These are phyloP conservation scores for Fusarium kyushuense DNA, from an alignment of 2,329 filamentous ascomycete genomes.

Conservation along the genomic window DNA sequence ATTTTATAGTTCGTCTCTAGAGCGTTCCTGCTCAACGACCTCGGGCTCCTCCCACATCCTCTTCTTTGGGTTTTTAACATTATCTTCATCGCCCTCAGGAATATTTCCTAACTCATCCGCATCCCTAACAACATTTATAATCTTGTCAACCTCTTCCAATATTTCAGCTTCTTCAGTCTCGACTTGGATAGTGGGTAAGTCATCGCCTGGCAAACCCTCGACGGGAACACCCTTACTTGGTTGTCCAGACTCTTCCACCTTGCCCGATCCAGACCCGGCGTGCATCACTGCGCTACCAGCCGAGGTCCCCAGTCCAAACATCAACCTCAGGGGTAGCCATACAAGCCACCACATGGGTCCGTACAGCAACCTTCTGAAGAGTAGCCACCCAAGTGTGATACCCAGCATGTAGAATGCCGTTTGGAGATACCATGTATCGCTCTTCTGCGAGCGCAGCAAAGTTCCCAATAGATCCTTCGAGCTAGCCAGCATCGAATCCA, in stretches of 20 bases:
- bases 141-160: constrained; percentile 66
- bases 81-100: constrained; percentile 30
- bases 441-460: constrained; percentile 89
- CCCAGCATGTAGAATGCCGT: constrained; percentile 87
- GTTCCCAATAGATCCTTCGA: constrained; percentile 82
- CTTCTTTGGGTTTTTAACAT: constrained; percentile 47
- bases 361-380: constrained; percentile 87
- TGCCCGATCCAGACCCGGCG: constrained; percentile 44
- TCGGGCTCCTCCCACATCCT: constrained; percentile 48
- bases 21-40: constrained; percentile 47
- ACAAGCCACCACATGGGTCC: constrained; percentile 92
- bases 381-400: constrained; percentile 82
- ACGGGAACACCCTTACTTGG: constrained; percentile 49
- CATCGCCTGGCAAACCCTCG: constrained; percentile 55
- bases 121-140: constrained; percentile 61
- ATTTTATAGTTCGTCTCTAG: constrained; percentile 56
- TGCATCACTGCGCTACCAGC: constrained; percentile 65
- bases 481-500: constrained; percentile 81
- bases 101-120: constrained; percentile 46
- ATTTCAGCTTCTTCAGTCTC: constrained; percentile 53
- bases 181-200: constrained; percentile 64
- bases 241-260: constrained; percentile 46
- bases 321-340: constrained; percentile 80
- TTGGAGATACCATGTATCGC: constrained; percentile 97
- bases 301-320: constrained; percentile 70